Base-by-base conservation (phyloP, 2,329 filamentous ascomycete species). In the Fusarium pseudocircinatum region DNA sequence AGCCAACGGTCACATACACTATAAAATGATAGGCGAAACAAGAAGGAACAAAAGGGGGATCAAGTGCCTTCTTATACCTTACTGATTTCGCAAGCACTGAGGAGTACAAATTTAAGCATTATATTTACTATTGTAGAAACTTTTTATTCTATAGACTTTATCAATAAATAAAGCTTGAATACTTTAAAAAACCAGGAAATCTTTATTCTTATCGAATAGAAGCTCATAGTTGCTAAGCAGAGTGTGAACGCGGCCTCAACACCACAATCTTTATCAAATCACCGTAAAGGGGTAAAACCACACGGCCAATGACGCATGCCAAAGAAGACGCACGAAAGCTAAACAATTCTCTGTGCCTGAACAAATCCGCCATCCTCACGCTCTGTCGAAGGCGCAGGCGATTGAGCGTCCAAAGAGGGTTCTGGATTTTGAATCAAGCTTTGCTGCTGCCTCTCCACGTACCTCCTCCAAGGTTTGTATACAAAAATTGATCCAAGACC, bases 381-480 rank as follows among this genome's bases (percentile, higher is more conserved):
- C 26, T 43, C 42, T 3, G 63, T 46, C 15, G 37, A 28, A 10
- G 70, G 64, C 16, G 74, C 62, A 11, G 65, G 56, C 15, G 46
- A 60, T 6, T 26, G 34, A 52, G 49, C n/a, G n/a, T 52, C 49
- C 32, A 26, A 26, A 7, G 49, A 52, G 12, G 62, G 65, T 20
- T 76, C 70, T 2, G 40, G 30, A 8, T 30, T 5, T 12, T 59
- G 49, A 12, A 70, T 60, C 49, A 75, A 46, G 9, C 67, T 59
- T 28, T 63, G 62, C 22, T 64, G 69, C 46, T 70, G 75, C 34
- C 76, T 75, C 14, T 83, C 82, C 44, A 87, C 82, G 14, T 84
- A 81, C 47, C 83, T 80, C 34, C 94, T 88, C 95, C 96, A 98
- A 0, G 94, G 94, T 73, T 88, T 89, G 79, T 98, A 98, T 2